Base-by-base conservation (phyloP, 1,284 basidiomycete genomes). In the Malassezia psittaci region DNA sequence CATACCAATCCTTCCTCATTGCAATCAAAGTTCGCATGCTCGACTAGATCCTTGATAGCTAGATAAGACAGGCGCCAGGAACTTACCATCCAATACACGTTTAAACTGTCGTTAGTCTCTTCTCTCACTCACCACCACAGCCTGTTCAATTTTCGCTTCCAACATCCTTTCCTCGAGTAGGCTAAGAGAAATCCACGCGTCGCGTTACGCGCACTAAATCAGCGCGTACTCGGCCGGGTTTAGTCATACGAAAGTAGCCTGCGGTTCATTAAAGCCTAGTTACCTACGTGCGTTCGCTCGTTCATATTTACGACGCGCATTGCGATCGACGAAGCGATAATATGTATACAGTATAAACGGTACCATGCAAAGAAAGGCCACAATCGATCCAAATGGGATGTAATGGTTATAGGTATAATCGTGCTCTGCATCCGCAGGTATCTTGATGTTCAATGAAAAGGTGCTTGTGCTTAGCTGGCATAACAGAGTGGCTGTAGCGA, bases 1-100 rank as follows among this genome's bases (percentile, higher is more conserved):
- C 86, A 67, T 69, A 87, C 85, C 63, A 99, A 86, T 39, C 69
- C 94, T 69, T 94, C 90, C 64, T 99, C 93, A 62, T 84, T 89
- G 77, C 91, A 96, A 74, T 96, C 88, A 74, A 96, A 96, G 78
- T 98, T 98, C 76, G 90, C 93, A 75, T 98, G 94, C 11, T 89
- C 85, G 50, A 98, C 90, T 51, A 96, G 85, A 73, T 98, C 93
- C 77, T 93, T 94, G 82, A 98, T 85, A 59, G 93, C 93, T 76
- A 65, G 11, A 39, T 55, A n/a, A 50, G 41, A 24, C 5, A 4
- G 1, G 18, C 18, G 5, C 18, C 38, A 21, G n/a, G 11, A 7
- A 13, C 54, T 36, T 55, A 55, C 54, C 54, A 44, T 57, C 55
- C 35, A 57, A 51, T 2, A 57, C 55, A 24, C 55, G 50, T 44